A percentile compares a stretch with the other conserved stretches of the same genome.
phyloP scores from a whole-genome alignment of 2,329 filamentous ascomycete genomes.

The Penicillium sp. region DNA sequence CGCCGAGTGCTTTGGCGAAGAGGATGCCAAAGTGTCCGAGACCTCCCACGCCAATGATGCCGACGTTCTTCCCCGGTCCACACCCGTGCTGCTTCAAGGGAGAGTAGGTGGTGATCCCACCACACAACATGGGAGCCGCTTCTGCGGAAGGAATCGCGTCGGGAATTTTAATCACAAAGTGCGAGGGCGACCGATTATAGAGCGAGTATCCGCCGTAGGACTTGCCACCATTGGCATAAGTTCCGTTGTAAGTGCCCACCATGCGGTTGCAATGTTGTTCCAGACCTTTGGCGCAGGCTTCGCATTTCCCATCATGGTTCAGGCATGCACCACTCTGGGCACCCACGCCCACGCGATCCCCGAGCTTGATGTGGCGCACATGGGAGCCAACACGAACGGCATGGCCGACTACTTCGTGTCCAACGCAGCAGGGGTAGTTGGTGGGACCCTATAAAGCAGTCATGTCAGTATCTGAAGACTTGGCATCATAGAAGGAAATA shows the following conservation, averaged over 20 bases:
- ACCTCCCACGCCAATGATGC: constrained; percentile 65
- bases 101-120: constrained; percentile 65
- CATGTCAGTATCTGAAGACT: neutral
- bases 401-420: constrained; percentile 60
- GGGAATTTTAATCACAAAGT: constrained; percentile 57
- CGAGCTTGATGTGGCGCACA: constrained; percentile 30
- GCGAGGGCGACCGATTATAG: constrained; percentile 50
- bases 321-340: constrained; percentile 54
- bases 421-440: constrained; percentile 48
- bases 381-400: constrained; percentile 52
- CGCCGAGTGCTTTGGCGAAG: constrained; percentile 63
- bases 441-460: constrained; percentile 25
- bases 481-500: neutral
- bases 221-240: constrained; percentile 48
- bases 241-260: constrained; percentile 29
- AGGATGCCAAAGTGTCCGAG: constrained; percentile 66
- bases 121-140: constrained; percentile 67
- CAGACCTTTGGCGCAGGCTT: constrained; percentile 45
- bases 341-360: constrained; percentile 49
- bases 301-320: constrained; percentile 43
- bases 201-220: constrained; percentile 62
- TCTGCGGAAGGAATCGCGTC: constrained; percentile 43
- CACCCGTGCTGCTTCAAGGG: constrained; percentile 61
- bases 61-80: constrained; percentile 64
- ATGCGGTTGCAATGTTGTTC: constrained; percentile 31